Conservation (phyloP, 139 green algal genomes). For the Chlorella sp. region DNA sequence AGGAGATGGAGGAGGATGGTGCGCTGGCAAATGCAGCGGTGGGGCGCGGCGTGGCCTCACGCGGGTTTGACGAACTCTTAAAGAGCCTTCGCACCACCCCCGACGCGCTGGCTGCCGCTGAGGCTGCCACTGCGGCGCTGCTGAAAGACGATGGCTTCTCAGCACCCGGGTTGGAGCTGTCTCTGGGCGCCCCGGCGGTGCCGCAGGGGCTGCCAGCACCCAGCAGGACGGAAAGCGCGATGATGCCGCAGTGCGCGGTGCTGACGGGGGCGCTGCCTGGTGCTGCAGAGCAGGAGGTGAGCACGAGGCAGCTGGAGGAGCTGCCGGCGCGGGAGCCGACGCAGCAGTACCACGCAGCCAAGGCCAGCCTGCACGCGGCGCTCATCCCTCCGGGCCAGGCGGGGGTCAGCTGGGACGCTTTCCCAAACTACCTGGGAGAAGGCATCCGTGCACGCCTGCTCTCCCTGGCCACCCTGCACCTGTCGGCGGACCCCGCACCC, state of each 20-base stretch:
- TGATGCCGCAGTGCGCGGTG: slow-evolving; percentile 38
- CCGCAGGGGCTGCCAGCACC: not conserved
- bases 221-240: slow-evolving; percentile 6
- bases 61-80: no score
- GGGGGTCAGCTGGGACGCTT: slow-evolving; percentile 27
- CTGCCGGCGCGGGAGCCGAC: not conserved
- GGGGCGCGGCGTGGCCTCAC: no score
- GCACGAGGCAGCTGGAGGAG: not conserved
- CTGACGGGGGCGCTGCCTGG: not conserved
- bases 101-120: not conserved
- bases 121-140: not conserved
- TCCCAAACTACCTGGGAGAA: slow-evolving; percentile 42
- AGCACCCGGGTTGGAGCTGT: not conserved
- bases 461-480: slow-evolving; percentile 39
- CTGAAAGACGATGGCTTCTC: not conserved
- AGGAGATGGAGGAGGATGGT: no score
- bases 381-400: not conserved
- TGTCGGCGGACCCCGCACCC: not conserved
- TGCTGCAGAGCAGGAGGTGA: not conserved
- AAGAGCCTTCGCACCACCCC: not conserved
- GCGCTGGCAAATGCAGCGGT: no score
- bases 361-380: not conserved
- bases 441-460: slow-evolving; percentile 32
- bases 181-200: not conserved
- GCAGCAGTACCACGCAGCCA: not conserved